These are phyloP conservation scores for Chrysopogon serrulatus DNA, from an alignment of 176 grass and related monocot genomes.

Conservation along the genomic window DNA sequence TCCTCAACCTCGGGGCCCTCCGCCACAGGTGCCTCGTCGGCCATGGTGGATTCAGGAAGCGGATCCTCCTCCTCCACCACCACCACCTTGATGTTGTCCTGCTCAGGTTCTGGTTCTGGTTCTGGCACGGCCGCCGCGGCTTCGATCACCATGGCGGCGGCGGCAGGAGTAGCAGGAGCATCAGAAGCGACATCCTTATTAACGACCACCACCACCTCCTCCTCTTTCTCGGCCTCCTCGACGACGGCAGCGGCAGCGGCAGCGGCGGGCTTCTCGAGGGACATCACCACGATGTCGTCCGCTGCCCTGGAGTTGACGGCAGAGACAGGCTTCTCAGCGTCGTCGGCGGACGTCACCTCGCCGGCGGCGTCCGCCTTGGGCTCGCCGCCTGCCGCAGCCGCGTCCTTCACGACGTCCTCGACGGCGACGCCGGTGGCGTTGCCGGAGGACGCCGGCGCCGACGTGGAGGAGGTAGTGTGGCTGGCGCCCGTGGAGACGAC, in stretches of 20 bases:
- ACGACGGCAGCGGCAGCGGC: background rate
- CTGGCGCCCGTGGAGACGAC: constrained; percentile 5
- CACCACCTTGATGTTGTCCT: background rate
- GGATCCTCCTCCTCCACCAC: background rate
- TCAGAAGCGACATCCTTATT: background rate
- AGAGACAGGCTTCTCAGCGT: background rate
- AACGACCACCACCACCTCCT: background rate
- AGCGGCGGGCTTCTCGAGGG: background rate
- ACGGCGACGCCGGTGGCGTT: background rate
- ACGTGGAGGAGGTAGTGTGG: background rate
- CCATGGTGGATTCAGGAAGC: constrained; percentile 32
- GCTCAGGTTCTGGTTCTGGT: background rate
- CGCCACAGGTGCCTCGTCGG: background rate
- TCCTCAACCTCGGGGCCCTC: background rate
- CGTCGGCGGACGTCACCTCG: background rate
- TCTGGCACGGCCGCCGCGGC: background rate
- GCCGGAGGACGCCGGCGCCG: background rate
- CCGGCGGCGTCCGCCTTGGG: background rate
- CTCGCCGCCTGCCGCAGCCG: background rate
- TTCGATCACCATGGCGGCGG: background rate
- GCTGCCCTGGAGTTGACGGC: background rate
- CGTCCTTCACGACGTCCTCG: constrained; percentile 17
- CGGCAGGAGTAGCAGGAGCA: background rate
- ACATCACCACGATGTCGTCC: background rate
- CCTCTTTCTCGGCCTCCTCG: background rate